Conservation (phyloP, 176 grass and related monocot genomes). For the Aechmea fasciata region DNA sequence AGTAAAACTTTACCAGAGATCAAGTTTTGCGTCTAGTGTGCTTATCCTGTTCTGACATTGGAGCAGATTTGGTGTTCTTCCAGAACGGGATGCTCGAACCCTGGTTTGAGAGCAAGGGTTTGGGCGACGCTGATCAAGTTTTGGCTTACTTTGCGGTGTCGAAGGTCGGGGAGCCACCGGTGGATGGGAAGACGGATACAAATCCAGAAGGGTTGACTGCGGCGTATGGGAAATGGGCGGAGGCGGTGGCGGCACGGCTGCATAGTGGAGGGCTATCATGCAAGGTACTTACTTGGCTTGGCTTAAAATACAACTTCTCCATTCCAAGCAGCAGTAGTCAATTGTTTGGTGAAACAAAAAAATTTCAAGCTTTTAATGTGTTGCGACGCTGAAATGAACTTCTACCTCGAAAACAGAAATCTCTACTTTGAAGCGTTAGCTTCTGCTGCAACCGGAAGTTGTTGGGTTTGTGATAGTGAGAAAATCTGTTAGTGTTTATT, state of each 20-base stretch:
- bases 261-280: conserved; percentile 73
- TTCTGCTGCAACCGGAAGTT: too few relatives aligned
- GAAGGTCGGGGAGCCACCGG: conserved; percentile 67
- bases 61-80: conserved; percentile 95
- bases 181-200: conserved; percentile 92
- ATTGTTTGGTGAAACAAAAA: too few relatives aligned
- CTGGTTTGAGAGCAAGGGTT: conserved; percentile 83
- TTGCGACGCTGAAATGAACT: too few relatives aligned
- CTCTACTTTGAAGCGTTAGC: too few relatives aligned
- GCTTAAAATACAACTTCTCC: too few relatives aligned
- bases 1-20: background rate
- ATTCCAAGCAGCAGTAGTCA: too few relatives aligned
- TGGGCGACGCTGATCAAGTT: conserved; percentile 71
- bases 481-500: too few relatives aligned
- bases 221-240: conserved; percentile 75
- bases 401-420: too few relatives aligned
- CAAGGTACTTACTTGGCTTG: conserved; percentile 37
- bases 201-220: conserved; percentile 81
- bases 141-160: conserved; percentile 87
- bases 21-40: background rate
- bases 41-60: conserved; percentile 29
- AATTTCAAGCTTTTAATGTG: too few relatives aligned
- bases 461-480: too few relatives aligned
- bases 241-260: conserved; percentile 50
- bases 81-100: conserved; percentile 99